Evolutionary conservation across 2,329 filamentous ascomycete species (phyloP).

Genomic region (Cladophialophora exuberans): DNA sequence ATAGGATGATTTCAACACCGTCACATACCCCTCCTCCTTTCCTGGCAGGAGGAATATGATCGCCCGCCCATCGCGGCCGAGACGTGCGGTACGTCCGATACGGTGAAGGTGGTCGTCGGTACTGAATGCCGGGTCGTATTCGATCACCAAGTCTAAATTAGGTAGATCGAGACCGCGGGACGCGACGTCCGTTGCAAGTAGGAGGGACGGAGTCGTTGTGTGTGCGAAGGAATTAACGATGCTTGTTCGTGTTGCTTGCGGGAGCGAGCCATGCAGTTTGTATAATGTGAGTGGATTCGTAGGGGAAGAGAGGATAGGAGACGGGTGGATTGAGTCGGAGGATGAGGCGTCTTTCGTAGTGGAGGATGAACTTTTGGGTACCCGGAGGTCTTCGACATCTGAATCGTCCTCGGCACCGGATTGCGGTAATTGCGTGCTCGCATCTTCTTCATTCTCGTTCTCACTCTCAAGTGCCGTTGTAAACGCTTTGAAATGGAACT

Average conservation of each 20-base stretch:
- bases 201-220: slow-evolving; percentile 73
- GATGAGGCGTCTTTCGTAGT: background rate
- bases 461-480: slow-evolving; percentile 44
- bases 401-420: background rate
- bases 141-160: slow-evolving; percentile 90
- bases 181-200: slow-evolving; percentile 94
- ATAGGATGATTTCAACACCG: slow-evolving; percentile 73
- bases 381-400: slow-evolving; percentile 23
- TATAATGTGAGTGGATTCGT: slow-evolving; percentile 80
- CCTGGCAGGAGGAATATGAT: slow-evolving; percentile 89
- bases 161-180: slow-evolving; percentile 94
- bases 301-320: slow-evolving; percentile 72
- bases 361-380: slow-evolving; percentile 8
- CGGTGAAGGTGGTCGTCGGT: slow-evolving; percentile 92
- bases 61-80: slow-evolving; percentile 83
- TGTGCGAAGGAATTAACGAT: slow-evolving; percentile 80
- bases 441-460: slow-evolving; percentile 29
- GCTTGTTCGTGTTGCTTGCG: slow-evolving; percentile 82
- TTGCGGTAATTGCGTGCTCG: background rate
- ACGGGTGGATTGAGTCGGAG: slow-evolving; percentile 63
- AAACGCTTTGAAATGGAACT: slow-evolving; percentile 91
- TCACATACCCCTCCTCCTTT: slow-evolving; percentile 87
- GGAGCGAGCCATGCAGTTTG: slow-evolving; percentile 88
- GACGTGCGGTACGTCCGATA: slow-evolving; percentile 90
- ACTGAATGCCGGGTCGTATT: slow-evolving; percentile 95